Base-by-base conservation (phyloP, 2,329 filamentous ascomycete genomes). In the Fusarium denticulatum region DNA sequence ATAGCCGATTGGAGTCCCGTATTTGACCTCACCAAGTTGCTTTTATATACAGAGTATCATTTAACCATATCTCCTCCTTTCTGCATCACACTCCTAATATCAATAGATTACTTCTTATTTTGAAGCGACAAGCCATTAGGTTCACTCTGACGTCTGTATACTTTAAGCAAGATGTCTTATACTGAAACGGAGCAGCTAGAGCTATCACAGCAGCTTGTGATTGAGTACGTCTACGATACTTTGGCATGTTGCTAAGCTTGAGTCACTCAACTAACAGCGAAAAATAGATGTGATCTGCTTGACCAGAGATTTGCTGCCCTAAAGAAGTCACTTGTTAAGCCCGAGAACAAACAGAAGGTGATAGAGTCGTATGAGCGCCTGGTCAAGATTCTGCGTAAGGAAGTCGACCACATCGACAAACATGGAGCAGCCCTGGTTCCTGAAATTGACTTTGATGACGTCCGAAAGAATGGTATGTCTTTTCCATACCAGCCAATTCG, bases 51-150 rank as follows among this genome's bases (percentile, higher is more conserved):
- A 1, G 3, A 24, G n/a, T 6, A 8, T 5, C 4, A 52, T 20
- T 12, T 3, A 11, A 9, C 24, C 14, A 13, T 7, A 18, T 16
- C 14, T 4, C 14, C 18, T 16, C 5, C 14, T 26, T 10, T 39
- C 14, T 53, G 24, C 34, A 10, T 28, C 34, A 18, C 3, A 36
- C 8, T 53, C 3, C 14, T 11, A 3, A 36, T 24, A 10, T 14
- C 16, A 11, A 6, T 3, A 20, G 20, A 1, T 14, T 11, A 26
- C 16, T 20, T 36, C 8, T 3, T 2, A 0, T 26, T 20, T 8
- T 4, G 3, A 7, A 26, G 2, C 16, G 6, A 26, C 2, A 52
- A 34, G 9, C 8, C n/a, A 4, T 15, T 6, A 2, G 12, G 3
- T 24, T 15, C 30, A 26, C 3, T 20, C 3, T 4, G 16, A 8